Base-by-base conservation (phyloP, 495 filamentous ascomycete species). In the Penicillium antarcticum region DNA sequence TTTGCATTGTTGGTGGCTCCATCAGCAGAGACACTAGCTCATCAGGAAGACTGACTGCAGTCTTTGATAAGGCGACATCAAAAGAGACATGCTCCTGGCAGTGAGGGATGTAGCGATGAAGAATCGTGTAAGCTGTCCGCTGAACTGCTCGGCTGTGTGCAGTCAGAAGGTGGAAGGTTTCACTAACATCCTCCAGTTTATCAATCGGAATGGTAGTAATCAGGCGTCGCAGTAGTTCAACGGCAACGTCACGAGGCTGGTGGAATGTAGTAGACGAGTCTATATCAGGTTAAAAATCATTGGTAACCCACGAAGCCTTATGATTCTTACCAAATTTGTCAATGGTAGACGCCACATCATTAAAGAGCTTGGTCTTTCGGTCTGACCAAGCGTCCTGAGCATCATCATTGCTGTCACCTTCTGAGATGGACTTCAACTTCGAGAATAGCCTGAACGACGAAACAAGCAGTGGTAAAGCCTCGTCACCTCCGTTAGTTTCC, bases 31-130 rank as follows among this genome's bases (percentile, higher is more conserved):
- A 88, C 38, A 89, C 49, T 0, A 91, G 72, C 61, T 90, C 87
- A 48, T 86, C 81, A 0, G 86, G 85, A 18, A 91, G 76, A 43
- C 73, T 76, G 43, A 82, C 86, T 55, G 67, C 71, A 42, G 78
- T 81, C 60, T 92, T 91, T 9, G 90, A 87, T 21, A 96, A 58
- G 1, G 89, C 81, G 14, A 85, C 81, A 38, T 96, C 87, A 41
- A 98, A 74, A 2, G 91, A 95, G 1, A 94, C 72, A 53, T 95
- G 79, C 61, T 94, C 88, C 68, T 97, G 94, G 4, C 71, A 68
- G 0, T 75, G 77, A 1, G 90, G 89, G 21, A 99, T 82, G 38
- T 85, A 80, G 37, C 76, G 78, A 53, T 95, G 88, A 7, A 99
- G 80, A 26, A 97, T 69, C 37, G 83, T 79, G 58, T 92, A 97